Base-by-base conservation (phyloP, 345 rosid species). In the Cardiospermum halicacabum region DNA sequence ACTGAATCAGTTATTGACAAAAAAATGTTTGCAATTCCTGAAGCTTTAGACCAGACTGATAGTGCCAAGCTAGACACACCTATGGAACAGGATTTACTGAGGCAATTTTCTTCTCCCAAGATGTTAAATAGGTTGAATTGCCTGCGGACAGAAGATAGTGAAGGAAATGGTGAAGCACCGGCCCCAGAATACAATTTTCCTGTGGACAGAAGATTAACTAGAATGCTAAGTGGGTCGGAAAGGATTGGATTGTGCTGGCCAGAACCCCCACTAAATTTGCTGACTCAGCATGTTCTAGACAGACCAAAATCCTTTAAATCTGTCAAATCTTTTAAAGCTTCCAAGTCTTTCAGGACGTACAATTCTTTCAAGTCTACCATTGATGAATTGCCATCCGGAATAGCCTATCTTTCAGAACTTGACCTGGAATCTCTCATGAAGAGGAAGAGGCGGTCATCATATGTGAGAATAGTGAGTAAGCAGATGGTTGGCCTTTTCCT, bases 401-500 rank as follows among this genome's bases (percentile, higher is more conserved):
- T 90, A n/a, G 77, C 94, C 3, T 69, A 74, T 42, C 65, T 93
- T 60, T 86, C 89, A 25, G 92, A 80, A 34, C 32, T 88, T 81
- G 89, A 93, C 69, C 76, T 90, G 8, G 80, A 82, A 75, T 66
- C 79, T 32, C 73, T 90, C 27, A 50, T 93, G 92, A 88, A 85
- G 67, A 76, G 81, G 63, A 90, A 82, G 80, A 81, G 86, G 71
- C 78, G 81, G 72, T 74, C 91, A 25, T 78, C 85, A 16, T 88
- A 79, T 76, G 89, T 86, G 69, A 62, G 96, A 72, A 86, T 92
- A 30, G 87, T 84, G 27, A 92, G 98, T 60, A 92, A 92, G 78
- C 96, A 92, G 76, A 89, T 92, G 98, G 98, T 92, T 45, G 96
- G 98, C 60, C 69, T 88, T 70, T 92, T 88, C 77, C 78, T 89